Evolutionary conservation across 805 yeast genomes (phyloP).

Genomic region (Ogataea nakhonphanomensis): DNA sequence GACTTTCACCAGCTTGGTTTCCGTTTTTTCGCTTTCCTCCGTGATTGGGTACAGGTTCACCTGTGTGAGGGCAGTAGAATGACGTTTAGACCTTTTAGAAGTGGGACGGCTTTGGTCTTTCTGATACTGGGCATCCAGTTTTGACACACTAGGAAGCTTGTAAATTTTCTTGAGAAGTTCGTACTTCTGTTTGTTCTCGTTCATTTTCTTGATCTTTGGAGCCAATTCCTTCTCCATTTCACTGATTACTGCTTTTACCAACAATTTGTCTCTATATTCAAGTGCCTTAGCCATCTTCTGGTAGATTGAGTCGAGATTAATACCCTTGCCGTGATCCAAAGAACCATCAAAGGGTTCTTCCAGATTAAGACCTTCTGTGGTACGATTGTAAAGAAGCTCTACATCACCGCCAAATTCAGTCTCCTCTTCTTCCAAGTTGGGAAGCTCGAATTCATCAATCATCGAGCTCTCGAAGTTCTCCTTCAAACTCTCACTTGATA

Average conservation of each 20-base stretch:
- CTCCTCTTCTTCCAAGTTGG: conserved; percentile 9
- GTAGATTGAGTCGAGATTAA: conserved; percentile 9
- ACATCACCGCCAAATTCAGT: conserved; percentile 18
- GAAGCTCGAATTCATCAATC: conserved; percentile 18
- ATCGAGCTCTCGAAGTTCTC: conserved; percentile 13
- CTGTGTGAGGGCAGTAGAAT: conserved; percentile 1
- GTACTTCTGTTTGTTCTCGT: conserved; percentile 24
- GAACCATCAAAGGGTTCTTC: conserved; percentile 13
- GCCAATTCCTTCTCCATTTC: conserved; percentile 23
- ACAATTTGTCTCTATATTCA: conserved; percentile 19
- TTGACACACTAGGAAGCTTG: conserved; percentile 28
- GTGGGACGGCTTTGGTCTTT: background rate
- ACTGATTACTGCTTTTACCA: conserved; percentile 19
- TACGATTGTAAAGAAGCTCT: conserved; percentile 18
- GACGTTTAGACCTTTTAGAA: background rate
- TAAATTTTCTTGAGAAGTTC: conserved; percentile 22
- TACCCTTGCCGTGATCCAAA: conserved; percentile 4
- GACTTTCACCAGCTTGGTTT: background rate
- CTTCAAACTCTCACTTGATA: conserved; percentile 19
- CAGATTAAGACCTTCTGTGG: conserved; percentile 16
- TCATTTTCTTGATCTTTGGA: conserved; percentile 22
- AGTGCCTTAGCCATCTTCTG: conserved; percentile 15
- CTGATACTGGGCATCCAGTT: conserved; percentile 15
- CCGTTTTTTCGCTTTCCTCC: conserved; percentile 5
- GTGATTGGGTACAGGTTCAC: conserved; percentile 7